These are phyloP conservation scores for Arthrobotrys entomopaga DNA, from an alignment of 2,329 filamentous ascomycete species.

Conservation along the genomic window DNA sequence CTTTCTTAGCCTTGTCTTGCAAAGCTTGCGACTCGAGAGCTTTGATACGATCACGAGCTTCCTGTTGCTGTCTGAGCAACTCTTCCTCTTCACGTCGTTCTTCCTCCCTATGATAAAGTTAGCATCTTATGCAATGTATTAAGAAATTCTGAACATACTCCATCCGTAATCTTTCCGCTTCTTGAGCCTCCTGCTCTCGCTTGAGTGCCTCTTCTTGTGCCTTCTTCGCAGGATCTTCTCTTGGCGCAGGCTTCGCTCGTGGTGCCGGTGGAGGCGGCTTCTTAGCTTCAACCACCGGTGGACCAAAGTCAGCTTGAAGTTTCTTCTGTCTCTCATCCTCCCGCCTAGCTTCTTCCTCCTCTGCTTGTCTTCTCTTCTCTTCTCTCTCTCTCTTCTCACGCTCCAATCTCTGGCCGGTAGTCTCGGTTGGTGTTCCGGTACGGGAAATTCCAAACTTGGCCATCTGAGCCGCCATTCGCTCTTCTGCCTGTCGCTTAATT, in stretches of 20 bases:
- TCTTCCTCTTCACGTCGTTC: slow-evolving; percentile 81
- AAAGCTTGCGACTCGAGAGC: slow-evolving; percentile 93
- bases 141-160: slow-evolving; percentile 73
- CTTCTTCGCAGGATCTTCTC: slow-evolving; percentile 70
- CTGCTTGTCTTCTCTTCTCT: slow-evolving; percentile 85
- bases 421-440: slow-evolving; percentile 77
- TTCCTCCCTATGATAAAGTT: slow-evolving; percentile 70
- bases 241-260: slow-evolving; percentile 75
- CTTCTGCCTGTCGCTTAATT: slow-evolving; percentile 96
- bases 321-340: slow-evolving; percentile 87
- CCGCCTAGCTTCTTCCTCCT: slow-evolving; percentile 90
- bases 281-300: slow-evolving; percentile 68
- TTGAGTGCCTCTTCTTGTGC: slow-evolving; percentile 73
- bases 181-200: slow-evolving; percentile 73
- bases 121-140: slow-evolving; percentile 42
- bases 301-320: slow-evolving; percentile 78
- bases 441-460: slow-evolving; percentile 81
- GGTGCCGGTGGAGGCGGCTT: slow-evolving; percentile 76
- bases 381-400: slow-evolving; percentile 88
- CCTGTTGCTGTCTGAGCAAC: slow-evolving; percentile 80
- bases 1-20: slow-evolving; percentile 92
- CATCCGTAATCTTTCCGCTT: slow-evolving; percentile 76
- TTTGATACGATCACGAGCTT: slow-evolving; percentile 81
- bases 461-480: slow-evolving; percentile 94
- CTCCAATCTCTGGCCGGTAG: slow-evolving; percentile 82